Percentiles rank a stretch among this genome's conserved stretches.
Evolutionary conservation across 139 green algal genomes (phyloP).

Genomic region (Auxenochlorella pyrenoidosa): DNA sequence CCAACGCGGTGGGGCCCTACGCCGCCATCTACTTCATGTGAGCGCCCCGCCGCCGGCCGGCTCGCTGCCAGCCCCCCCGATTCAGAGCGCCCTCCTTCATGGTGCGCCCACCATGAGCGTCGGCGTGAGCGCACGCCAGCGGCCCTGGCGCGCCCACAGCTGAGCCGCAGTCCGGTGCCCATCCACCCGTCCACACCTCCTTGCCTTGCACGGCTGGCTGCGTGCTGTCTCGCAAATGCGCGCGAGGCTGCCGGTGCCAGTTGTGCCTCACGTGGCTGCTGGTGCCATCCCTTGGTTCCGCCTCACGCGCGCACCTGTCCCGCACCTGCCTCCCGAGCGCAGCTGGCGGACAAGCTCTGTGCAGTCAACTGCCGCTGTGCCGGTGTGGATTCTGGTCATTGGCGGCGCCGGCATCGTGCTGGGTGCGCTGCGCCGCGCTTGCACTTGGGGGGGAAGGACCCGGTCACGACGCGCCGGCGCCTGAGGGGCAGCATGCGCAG

Average conservation of each 20-base stretch:
- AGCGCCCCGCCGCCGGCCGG: background rate
- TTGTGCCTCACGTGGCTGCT: no score
- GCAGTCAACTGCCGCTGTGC: background rate
- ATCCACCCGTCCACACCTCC: no score
- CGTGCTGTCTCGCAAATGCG: no score
- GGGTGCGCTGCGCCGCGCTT: conserved; percentile 17
- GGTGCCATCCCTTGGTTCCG: background rate
- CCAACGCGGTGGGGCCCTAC: conserved; percentile 84
- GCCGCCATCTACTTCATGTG: conserved; percentile 72
- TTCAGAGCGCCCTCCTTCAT: no score
- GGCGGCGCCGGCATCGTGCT: conserved; percentile 81
- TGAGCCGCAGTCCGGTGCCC: no score
- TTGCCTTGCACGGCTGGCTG: no score
- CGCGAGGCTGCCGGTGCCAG: no score
- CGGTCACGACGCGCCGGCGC: background rate
- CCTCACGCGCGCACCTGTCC: background rate
- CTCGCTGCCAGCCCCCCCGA: no score
- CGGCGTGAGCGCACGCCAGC: no score
- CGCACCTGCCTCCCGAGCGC: background rate
- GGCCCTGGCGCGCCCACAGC: no score
- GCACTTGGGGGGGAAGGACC: background rate
- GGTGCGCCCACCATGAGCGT: no score
- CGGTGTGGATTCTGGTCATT: conserved; percentile 66
- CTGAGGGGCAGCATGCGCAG: no score
- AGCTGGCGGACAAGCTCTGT: background rate